phyloP scores from a whole-genome alignment of 139 green algal species.

The Zygnema circumcarinatum region DNA sequence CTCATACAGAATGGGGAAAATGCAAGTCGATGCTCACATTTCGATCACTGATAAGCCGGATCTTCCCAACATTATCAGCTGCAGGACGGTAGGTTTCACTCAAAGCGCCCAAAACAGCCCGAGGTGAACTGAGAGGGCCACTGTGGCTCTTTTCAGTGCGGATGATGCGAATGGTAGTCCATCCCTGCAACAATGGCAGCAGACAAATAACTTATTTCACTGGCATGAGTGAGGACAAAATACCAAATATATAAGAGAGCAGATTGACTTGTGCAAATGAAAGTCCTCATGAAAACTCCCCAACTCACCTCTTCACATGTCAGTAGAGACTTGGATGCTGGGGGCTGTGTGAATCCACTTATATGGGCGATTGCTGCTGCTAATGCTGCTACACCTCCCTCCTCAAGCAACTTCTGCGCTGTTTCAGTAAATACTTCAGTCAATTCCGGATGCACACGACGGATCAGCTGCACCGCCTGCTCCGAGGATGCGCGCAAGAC shows the following conservation, averaged over 20 bases:
- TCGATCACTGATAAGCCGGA: conserved; percentile 41
- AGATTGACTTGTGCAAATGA: neutral
- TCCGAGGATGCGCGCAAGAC: conserved; percentile 67
- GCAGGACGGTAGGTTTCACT: neutral
- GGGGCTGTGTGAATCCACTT: conserved; percentile 79
- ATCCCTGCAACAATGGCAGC: conserved; percentile 40
- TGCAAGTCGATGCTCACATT: conserved; percentile 38
- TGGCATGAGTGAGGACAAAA: neutral
- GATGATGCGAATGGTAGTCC: conserved; percentile 48
- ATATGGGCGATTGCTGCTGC: conserved; percentile 87
- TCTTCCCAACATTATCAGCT: conserved; percentile 58
- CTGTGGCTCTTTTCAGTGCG: conserved; percentile 13
- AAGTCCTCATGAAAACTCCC: neutral
- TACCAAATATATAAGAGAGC: neutral
- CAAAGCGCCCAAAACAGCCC: conserved; percentile 34
- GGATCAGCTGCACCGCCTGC: conserved; percentile 65
- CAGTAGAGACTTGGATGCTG: conserved; percentile 74
- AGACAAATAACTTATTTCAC: neutral
- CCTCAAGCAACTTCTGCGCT: conserved; percentile 76
- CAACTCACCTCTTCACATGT: conserved; percentile 76
- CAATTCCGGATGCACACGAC: conserved; percentile 77
- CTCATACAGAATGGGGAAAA: no score
- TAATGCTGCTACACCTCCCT: conserved; percentile 63
- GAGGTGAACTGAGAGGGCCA: conserved; percentile 22
- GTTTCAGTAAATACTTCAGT: conserved; percentile 84